Conservation (phyloP, 306 rosid genomes). For the Medicago truncatula region MtrunA17r5.0-ANR NC_053045.1:4612501-4613000, state of each 20-base stretch:
- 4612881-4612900: neutral
- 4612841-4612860: conserved; percentile 63
- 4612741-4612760: conserved; percentile 75
- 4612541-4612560: neutral
- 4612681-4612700: neutral
- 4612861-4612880: conserved; percentile 53
- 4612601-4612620: neutral
- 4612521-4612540: neutral
- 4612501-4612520: neutral
- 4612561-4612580: conserved; percentile 6
- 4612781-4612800: conserved; percentile 75
- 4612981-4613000: no score
- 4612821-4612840: conserved; percentile 59
- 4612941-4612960: neutral
- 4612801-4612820: conserved; percentile 24
- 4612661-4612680: neutral
- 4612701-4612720: conserved; percentile 14
- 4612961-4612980: no score
- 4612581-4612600: conserved; percentile 3
- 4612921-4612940: no score
- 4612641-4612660: conserved; percentile 1
- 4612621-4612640: conserved; percentile 2
- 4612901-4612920: conserved; percentile 14
- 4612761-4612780: conserved; percentile 79
- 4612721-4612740: conserved; percentile 84